Percentiles rank a stretch among this genome's conserved stretches.
Evolutionary conservation across 1,284 basidiomycete species (phyloP).

Genomic region (Trichosporon ovoides): DNA sequence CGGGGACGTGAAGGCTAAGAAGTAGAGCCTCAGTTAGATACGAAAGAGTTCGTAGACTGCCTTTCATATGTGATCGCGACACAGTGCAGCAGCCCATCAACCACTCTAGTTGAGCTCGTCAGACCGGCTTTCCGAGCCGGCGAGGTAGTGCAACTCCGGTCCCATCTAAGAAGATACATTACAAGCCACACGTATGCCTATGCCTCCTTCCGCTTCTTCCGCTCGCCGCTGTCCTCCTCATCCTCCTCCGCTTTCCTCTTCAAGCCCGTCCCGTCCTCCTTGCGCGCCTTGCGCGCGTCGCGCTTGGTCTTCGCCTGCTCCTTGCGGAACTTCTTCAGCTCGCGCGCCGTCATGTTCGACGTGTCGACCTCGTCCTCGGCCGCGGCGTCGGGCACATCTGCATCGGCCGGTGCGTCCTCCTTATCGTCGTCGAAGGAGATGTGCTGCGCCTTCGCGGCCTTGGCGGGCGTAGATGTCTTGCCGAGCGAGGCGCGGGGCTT

Average conservation of each 20-base stretch:
- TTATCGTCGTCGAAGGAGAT: slow-evolving; percentile 23
- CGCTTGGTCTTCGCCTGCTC: slow-evolving; percentile 40
- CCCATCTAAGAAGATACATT: slow-evolving; percentile 5
- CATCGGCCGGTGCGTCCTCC: no score
- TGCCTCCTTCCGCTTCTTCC: slow-evolving; percentile 37
- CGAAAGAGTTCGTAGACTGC: no score
- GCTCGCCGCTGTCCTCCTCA: slow-evolving; percentile 14
- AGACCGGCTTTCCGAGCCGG: no score
- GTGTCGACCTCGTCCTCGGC: slow-evolving; percentile 26
- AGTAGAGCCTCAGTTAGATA: no score
- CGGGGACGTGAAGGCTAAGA: no score
- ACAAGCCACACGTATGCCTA: neutral
- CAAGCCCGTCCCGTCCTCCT: slow-evolving; percentile 25
- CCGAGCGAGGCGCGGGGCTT: slow-evolving; percentile 50
- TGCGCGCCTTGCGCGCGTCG: slow-evolving; percentile 40
- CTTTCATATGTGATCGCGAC: no score
- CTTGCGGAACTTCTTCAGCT: slow-evolving; percentile 41
- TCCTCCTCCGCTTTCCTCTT: slow-evolving; percentile 32
- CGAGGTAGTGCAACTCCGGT: no score
- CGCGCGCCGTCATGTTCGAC: slow-evolving; percentile 28
- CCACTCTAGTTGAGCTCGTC: no score
- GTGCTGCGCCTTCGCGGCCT: slow-evolving; percentile 16
- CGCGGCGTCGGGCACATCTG: neutral
- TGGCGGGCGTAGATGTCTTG: slow-evolving; percentile 55
- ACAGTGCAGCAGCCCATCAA: no score